These are phyloP conservation scores for Penicillium digitatum DNA, from an alignment of 2,329 filamentous ascomycete genomes.

Conservation along the genomic window DNA sequence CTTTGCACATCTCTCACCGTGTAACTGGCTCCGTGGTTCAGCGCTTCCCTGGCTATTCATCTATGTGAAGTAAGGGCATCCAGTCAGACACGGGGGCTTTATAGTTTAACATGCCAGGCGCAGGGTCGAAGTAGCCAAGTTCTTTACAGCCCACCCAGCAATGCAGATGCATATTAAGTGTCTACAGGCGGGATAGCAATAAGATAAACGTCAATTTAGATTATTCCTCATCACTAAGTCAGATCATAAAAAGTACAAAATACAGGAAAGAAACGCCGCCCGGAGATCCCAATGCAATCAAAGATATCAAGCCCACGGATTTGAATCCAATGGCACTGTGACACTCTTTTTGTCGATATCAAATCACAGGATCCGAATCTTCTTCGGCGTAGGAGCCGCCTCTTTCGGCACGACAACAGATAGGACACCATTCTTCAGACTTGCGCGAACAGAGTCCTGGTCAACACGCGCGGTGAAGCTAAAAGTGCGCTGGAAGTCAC, in stretches of 20 bases:
- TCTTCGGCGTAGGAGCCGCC: constrained; percentile 46
- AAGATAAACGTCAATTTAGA: background rate
- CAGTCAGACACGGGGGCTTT: background rate
- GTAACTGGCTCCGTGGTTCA: background rate
- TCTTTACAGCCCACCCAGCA: background rate
- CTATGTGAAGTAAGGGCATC: background rate
- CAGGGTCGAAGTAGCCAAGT: background rate
- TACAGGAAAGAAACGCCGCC: background rate
- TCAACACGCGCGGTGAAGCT: constrained; percentile 54
- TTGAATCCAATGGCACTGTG: background rate
- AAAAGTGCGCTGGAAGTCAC: constrained; percentile 56
- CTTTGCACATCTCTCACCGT: background rate
- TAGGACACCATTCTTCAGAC: constrained; percentile 56
- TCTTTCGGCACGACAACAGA: constrained; percentile 55
- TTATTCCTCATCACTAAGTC: background rate
- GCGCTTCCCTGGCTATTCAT: background rate
- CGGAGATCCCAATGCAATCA: constrained; percentile 4
- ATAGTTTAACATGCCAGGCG: background rate
- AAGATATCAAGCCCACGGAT: background rate
- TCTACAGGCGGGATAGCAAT: background rate
- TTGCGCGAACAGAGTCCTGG: constrained; percentile 57
- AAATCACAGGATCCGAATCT: constrained; percentile 52
- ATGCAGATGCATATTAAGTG: background rate
- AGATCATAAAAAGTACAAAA: background rate
- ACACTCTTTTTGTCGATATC: background rate